A percentile compares a stretch with the other conserved stretches of the same genome.
These are phyloP conservation scores for Urtica urens DNA, from an alignment of 306 rosid species.

Conservation along the genomic window DNA sequence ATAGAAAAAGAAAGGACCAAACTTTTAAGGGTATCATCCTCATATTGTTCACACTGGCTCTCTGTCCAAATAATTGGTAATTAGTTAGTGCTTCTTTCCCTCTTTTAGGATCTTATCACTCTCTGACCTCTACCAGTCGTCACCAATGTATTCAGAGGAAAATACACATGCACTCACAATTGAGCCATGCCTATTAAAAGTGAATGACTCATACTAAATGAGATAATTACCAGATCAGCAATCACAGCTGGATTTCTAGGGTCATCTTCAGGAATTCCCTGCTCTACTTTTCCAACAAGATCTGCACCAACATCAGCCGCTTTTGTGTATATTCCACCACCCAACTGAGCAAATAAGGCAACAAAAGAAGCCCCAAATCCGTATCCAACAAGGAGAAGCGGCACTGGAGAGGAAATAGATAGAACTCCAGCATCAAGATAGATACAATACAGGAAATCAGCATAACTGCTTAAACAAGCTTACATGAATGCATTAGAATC, in stretches of 20 bases:
- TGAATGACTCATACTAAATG: too few relatives aligned
- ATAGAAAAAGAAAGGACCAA: too few relatives aligned
- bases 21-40: too few relatives aligned
- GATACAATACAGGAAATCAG: slow-evolving; percentile 1
- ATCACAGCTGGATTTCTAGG: slow-evolving; percentile 98
- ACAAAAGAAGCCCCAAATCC: slow-evolving; percentile 99
- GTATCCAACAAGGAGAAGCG: slow-evolving; percentile 97
- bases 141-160: too few relatives aligned
- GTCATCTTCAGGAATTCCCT: slow-evolving; percentile 99
- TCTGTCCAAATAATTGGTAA: too few relatives aligned
- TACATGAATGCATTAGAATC: too few relatives aligned
- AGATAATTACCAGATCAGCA: slow-evolving; percentile 81
- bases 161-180: too few relatives aligned
- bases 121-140: too few relatives aligned
- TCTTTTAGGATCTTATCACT: too few relatives aligned
- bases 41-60: too few relatives aligned
- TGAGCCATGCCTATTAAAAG: too few relatives aligned
- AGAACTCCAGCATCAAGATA: slow-evolving; percentile 16
- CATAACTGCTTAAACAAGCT: not conserved
- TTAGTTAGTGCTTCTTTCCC: too few relatives aligned
- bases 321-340: slow-evolving; percentile 96
- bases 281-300: slow-evolving; percentile 98
- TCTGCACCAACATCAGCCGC: slow-evolving; percentile 99
- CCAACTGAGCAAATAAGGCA: slow-evolving; percentile 94
- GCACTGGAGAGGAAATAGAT: slow-evolving; percentile 50